Percentiles rank a stretch among this genome's conserved stretches.
Evolutionary conservation across 371 early-diverging fungal genomes (phyloP).

Genomic region (Coemansia sp.): DNA sequence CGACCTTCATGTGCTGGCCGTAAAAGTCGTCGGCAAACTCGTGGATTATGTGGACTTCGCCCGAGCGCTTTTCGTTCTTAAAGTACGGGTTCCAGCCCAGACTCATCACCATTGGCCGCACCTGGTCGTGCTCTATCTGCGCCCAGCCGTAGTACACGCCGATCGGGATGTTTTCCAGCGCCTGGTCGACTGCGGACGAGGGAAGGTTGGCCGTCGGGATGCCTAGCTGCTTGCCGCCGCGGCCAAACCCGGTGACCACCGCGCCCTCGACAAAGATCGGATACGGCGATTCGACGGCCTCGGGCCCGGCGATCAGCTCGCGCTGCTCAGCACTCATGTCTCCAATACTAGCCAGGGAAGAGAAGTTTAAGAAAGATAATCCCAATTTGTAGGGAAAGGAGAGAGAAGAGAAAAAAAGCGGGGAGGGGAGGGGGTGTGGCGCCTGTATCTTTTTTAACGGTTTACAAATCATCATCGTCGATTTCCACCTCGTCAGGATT

Average conservation of each 20-base stretch:
- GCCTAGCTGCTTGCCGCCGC: constrained; percentile 94
- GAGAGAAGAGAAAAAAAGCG: not conserved
- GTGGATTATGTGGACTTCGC: constrained; percentile 95
- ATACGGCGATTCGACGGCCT: constrained; percentile 54
- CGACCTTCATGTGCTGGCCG: constrained; percentile 74
- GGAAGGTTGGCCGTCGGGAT: constrained; percentile 97
- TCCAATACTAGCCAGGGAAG: too few relatives aligned
- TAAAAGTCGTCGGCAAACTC: constrained; percentile 88
- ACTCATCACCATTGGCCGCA: constrained; percentile 97
- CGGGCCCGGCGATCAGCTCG: constrained; percentile 21
- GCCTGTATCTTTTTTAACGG: not conserved
- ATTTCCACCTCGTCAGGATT: constrained; percentile 27
- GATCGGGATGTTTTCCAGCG: constrained; percentile 65
- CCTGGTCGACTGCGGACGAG: constrained; percentile 69
- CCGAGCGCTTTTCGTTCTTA: constrained; percentile 93
- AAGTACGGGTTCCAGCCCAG: constrained; percentile 98
- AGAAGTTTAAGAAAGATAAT: not conserved
- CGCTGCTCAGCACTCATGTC: not conserved
- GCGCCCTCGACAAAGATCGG: constrained; percentile 74
- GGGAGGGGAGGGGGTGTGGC: too few relatives aligned
- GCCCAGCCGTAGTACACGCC: constrained; percentile 98
- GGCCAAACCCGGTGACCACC: constrained; percentile 90
- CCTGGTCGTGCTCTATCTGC: constrained; percentile 59
- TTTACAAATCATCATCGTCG: constrained; percentile 7
- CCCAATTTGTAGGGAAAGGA: not conserved